phyloP scores from a whole-genome alignment of 164 flowering plant genomes.

The Berberis thunbergii region DNA sequence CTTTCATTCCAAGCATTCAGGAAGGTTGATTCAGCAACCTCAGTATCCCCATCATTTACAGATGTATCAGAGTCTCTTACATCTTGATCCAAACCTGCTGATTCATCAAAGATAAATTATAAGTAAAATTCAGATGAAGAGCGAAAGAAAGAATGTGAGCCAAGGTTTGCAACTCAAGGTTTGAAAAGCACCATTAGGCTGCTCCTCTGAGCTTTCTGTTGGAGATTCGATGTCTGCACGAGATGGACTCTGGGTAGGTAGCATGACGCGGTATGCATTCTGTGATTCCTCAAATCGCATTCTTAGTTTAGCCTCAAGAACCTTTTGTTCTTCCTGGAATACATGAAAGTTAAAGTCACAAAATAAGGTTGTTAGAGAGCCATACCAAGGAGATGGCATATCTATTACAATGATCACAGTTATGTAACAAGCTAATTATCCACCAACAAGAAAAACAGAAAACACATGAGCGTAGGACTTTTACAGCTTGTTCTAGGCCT shows the following conservation, averaged over 20 bases:
- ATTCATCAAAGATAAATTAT: slow-evolving; percentile 1
- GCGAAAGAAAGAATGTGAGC: not conserved
- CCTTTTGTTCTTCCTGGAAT: slow-evolving; percentile 32
- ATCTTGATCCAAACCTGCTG: slow-evolving; percentile 10
- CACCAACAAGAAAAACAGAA: not conserved
- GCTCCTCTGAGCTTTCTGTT: slow-evolving; percentile 4
- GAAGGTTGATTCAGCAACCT: slow-evolving; percentile 7
- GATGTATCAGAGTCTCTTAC: slow-evolving; percentile 5
- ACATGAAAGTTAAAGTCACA: not conserved
- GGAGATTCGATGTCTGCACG: slow-evolving; percentile 10
- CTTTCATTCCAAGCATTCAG: slow-evolving; percentile 14
- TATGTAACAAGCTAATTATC: slow-evolving; percentile 1
- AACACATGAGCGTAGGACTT: slow-evolving; percentile 3
- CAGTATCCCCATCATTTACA: slow-evolving; percentile 1
- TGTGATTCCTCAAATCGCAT: slow-evolving; percentile 23
- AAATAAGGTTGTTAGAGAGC: no score
- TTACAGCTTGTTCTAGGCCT: not conserved
- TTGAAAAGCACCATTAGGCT: slow-evolving; percentile 3
- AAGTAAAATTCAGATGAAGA: not conserved
- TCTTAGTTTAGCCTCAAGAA: slow-evolving; percentile 31
- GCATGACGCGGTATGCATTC: slow-evolving; percentile 6
- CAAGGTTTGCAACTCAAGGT: not conserved
- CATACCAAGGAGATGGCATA: no score
- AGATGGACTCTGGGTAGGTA: slow-evolving; percentile 3
- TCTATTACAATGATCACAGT: not conserved